Percentiles rank a stretch among this genome's conserved stretches.
phyloP scores from a whole-genome alignment of 1,284 basidiomycete species.

The Austroboletus rostrupii region DNA sequence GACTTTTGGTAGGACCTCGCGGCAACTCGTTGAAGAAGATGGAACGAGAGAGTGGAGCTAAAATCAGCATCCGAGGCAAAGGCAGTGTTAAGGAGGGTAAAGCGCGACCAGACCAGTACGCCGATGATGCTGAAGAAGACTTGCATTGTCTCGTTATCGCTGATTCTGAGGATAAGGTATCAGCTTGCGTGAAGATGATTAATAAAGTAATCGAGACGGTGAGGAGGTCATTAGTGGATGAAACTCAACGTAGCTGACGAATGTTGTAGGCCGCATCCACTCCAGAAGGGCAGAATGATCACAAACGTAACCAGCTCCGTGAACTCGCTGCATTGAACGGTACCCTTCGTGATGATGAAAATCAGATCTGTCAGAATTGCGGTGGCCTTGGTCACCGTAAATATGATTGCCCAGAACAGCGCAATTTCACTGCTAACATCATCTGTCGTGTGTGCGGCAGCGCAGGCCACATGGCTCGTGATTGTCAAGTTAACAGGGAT shows the following conservation, averaged over 20 bases:
- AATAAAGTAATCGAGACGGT: constrained; percentile 98
- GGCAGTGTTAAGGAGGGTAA: constrained; percentile 99
- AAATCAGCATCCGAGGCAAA: constrained; percentile 97
- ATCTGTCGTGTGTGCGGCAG: constrained; percentile 95
- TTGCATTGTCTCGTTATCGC: constrained; percentile 96
- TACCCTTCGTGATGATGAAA: constrained; percentile 98
- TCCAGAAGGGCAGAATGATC: constrained; percentile 98
- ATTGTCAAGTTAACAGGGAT: constrained; percentile 85
- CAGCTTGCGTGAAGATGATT: constrained; percentile 89
- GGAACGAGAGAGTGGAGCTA: constrained; percentile 97
- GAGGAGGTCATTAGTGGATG: constrained; percentile 30
- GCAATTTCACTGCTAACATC: constrained; percentile 96
- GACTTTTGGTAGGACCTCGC: constrained; percentile 94
- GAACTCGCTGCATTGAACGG: constrained; percentile 98
- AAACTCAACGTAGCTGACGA: constrained; percentile 14
- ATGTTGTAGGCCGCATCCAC: constrained; percentile 85
- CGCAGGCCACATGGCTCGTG: constrained; percentile 94
- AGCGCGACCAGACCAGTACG: constrained; percentile 86
- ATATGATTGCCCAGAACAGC: constrained; percentile 95
- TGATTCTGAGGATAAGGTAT: constrained; percentile 90
- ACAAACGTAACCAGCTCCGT: constrained; percentile 98
- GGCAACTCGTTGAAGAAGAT: constrained; percentile 99
- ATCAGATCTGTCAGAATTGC: constrained; percentile 98
- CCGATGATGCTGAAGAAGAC: constrained; percentile 97
- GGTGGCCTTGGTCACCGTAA: constrained; percentile 92